phyloP scores from a whole-genome alignment of 495 filamentous ascomycete genomes.

The Neurospora hispaniola region DNA sequence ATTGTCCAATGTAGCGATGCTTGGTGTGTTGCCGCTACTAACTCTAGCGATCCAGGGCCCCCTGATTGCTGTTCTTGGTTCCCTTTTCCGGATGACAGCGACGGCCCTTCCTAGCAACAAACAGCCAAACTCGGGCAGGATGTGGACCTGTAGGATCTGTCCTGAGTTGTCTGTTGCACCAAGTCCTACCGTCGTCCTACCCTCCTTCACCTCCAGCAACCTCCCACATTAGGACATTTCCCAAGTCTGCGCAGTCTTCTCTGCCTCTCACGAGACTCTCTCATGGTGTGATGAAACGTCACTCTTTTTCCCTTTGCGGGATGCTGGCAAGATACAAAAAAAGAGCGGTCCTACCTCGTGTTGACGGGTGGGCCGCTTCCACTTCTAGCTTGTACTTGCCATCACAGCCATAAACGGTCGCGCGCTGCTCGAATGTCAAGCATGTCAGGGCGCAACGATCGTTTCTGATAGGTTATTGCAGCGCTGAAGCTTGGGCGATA shows the following conservation, averaged over 20 bases:
- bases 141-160: not conserved
- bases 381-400: not conserved
- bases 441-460: not conserved
- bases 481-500: no score
- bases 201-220: not conserved
- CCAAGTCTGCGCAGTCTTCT: not conserved
- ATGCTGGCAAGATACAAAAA: not conserved
- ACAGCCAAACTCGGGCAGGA: not conserved
- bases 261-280: not conserved
- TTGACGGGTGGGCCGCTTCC: not conserved
- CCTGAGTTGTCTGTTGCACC: not conserved
- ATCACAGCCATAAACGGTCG: not conserved
- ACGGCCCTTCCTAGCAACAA: not conserved
- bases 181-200: not conserved
- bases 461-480: slow-evolving; percentile 9
- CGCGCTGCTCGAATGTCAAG: not conserved
- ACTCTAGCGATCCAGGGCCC: not conserved
- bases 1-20: not conserved
- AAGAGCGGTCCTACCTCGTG: not conserved
- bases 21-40: not conserved
- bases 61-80: not conserved
- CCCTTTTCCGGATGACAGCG: not conserved
- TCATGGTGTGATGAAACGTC: not conserved
- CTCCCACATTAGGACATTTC: not conserved
- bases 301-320: not conserved